Evolutionary conservation across 2,329 filamentous ascomycete genomes (phyloP), one percentile per base, ranked within the genome.

Genomic region (Diplodia scrobiculata): DNA sequence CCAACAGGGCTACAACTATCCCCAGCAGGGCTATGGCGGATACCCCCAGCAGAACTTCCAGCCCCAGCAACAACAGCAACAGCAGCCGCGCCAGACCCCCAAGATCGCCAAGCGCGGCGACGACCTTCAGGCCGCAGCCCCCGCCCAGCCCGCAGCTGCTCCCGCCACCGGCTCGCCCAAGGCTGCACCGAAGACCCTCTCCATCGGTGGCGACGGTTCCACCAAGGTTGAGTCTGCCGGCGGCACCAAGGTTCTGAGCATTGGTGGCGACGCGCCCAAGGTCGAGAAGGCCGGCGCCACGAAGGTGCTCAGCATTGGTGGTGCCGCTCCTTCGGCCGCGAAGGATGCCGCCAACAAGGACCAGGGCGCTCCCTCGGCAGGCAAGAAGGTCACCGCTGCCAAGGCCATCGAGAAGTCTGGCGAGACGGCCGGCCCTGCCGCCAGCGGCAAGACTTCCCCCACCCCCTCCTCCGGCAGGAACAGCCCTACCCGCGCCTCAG

Each of bases 371-470:
- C 79, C 87, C 2, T 89, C 91, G 70, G 89, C 89, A 32, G 91
- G 91, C 34, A 84, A 92, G 68, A 97, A 97, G 80, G 88, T 90
- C n/a, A 83, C 89, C 1, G 94, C 93, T 4, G 83, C 87, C 60
- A 97, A 97, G 80, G 93, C 94, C 10, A 91, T 97, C 69, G 92
- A 96, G 74, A 97, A 97, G 84, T 89, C 91, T 0, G 91, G 92
- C 65, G 89, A 93, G 76, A 83, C 86, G 64, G 66, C 66, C 3
- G 66, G 59, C 13, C 81, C 85, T 9, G 81, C 84, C 53, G 80
- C 81, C 60, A 68, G 71, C 25, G 92, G 92, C 65, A 90, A 87
- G 75, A 89, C 90, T 3, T 95, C 92, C 0, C 91, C 94, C 19
- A 86, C 89, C 5, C 90, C 91, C 9, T 91, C 91, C 1, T 95